phyloP scores from a whole-genome alignment of 2,329 filamentous ascomycete species.

The Parasarocladium wereldwijsianum region DNA sequence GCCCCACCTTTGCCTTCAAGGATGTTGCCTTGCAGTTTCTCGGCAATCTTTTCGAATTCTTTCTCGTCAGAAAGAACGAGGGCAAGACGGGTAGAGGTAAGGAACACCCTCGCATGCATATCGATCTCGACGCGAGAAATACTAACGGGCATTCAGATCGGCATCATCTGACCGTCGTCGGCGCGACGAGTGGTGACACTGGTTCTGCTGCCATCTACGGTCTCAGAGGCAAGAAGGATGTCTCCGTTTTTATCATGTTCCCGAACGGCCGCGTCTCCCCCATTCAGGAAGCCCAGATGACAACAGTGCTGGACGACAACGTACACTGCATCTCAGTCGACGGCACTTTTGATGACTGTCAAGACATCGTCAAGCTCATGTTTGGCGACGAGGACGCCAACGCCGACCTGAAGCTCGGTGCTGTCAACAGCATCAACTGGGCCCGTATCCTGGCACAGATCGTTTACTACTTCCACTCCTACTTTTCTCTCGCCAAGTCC shows the following conservation, averaged over 20 bases:
- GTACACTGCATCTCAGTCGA: slow-evolving; percentile 84
- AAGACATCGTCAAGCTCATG: slow-evolving; percentile 89
- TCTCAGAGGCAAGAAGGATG: slow-evolving; percentile 87
- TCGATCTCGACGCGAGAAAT: not conserved
- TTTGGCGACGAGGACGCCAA: slow-evolving; percentile 82
- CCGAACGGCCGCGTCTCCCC: slow-evolving; percentile 83
- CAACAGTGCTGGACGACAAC: slow-evolving; percentile 76
- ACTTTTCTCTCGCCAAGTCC: slow-evolving; percentile 62
- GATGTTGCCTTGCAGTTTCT: slow-evolving; percentile 88
- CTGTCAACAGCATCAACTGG: slow-evolving; percentile 96
- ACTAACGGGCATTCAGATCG: slow-evolving; percentile 28
- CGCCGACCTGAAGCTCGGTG: slow-evolving; percentile 66
- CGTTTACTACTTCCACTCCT: slow-evolving; percentile 91
- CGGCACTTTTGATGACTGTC: slow-evolving; percentile 92
- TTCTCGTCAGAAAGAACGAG: slow-evolving; percentile 58
- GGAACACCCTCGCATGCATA: slow-evolving; percentile 6
- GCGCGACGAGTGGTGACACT: slow-evolving; percentile 77
- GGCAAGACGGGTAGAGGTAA: slow-evolving; percentile 45
- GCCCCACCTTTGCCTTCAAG: slow-evolving; percentile 91
- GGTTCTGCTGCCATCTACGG: slow-evolving; percentile 95
- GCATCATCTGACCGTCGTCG: slow-evolving; percentile 74
- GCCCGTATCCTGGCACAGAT: slow-evolving; percentile 92
- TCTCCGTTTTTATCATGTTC: slow-evolving; percentile 88
- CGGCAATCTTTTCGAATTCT: slow-evolving; percentile 92
- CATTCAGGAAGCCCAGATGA: slow-evolving; percentile 96